Percentiles rank a stretch among this genome's conserved stretches.
phyloP scores from a whole-genome alignment of 257 asterid genomes.

The Thymus mandschuricus region DNA sequence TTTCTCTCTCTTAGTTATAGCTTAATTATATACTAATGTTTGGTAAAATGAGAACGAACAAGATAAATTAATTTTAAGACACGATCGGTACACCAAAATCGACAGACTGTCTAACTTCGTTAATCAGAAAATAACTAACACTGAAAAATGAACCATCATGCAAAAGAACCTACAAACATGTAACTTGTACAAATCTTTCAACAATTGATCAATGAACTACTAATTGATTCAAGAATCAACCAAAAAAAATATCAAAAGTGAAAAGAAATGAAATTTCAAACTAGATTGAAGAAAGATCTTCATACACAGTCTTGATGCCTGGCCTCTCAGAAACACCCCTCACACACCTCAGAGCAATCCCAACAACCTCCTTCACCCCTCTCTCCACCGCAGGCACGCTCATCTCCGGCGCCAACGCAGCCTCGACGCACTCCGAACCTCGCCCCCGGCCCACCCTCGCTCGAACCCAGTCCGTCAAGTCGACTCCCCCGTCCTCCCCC shows the following conservation, averaged over 20 bases:
- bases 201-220: too few species aligned
- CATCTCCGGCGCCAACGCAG: constrained; percentile 53
- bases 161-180: too few species aligned
- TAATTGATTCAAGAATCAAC: neutral
- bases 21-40: too few species aligned
- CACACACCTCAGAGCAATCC: constrained; percentile 77
- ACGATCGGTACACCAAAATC: too few species aligned
- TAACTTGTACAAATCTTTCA: too few species aligned
- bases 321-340: constrained; percentile 88
- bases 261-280: constrained; percentile 41
- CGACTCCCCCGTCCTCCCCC: constrained; percentile 87
- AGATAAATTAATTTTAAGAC: too few species aligned
- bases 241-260: constrained; percentile 5
- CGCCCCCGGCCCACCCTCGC: constrained; percentile 77
- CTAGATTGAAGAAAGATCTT: constrained; percentile 75
- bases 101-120: too few species aligned
- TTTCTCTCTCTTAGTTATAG: too few species aligned
- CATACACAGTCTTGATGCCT: constrained; percentile 90
- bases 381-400: constrained; percentile 63
- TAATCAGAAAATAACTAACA: too few species aligned
- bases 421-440: constrained; percentile 79
- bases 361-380: constrained; percentile 87
- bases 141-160: too few species aligned
- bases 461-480: constrained; percentile 90
- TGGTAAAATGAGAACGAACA: too few species aligned